phyloP scores from a whole-genome alignment of 768 basidiomycete species.

The Xerocomellus amylosporus region DNA sequence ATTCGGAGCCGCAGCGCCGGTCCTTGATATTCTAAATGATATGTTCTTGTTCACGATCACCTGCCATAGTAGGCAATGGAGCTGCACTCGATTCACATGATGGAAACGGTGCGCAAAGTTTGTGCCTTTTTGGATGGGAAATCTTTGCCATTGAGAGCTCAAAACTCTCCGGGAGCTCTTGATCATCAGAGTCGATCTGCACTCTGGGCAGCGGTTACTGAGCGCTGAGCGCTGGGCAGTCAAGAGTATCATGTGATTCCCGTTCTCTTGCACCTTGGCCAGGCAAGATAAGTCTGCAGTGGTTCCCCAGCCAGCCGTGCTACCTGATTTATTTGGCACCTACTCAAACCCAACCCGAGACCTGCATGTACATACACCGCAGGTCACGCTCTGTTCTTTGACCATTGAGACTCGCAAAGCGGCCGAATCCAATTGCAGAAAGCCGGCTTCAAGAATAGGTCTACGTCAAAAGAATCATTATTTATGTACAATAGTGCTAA shows the following conservation, averaged over 20 bases:
- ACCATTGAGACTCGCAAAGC: neutral
- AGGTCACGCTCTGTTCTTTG: neutral
- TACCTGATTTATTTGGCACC: neutral
- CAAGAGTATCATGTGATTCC: neutral
- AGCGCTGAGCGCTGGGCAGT: too few species aligned
- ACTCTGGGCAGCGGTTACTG: neutral
- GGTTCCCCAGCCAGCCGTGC: neutral
- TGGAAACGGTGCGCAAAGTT: too few species aligned
- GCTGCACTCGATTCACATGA: too few species aligned
- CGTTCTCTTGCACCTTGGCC: too few species aligned
- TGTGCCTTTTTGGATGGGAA: too few species aligned
- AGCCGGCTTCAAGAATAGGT: neutral
- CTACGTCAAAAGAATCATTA: neutral
- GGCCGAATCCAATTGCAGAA: too few species aligned
- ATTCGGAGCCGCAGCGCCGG: neutral
- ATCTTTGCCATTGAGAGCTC: too few species aligned
- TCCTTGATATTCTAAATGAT: neutral
- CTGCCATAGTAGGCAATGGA: too few species aligned
- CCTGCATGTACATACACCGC: neutral
- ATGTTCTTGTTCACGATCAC: neutral
- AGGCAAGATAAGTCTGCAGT: neutral
- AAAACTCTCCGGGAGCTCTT: neutral
- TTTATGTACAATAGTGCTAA: neutral
- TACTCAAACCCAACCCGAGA: neutral
- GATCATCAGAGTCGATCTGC: neutral